phyloP scores from a whole-genome alignment of 2,329 filamentous ascomycete genomes.

The Aaosphaeria arxii region DNA sequence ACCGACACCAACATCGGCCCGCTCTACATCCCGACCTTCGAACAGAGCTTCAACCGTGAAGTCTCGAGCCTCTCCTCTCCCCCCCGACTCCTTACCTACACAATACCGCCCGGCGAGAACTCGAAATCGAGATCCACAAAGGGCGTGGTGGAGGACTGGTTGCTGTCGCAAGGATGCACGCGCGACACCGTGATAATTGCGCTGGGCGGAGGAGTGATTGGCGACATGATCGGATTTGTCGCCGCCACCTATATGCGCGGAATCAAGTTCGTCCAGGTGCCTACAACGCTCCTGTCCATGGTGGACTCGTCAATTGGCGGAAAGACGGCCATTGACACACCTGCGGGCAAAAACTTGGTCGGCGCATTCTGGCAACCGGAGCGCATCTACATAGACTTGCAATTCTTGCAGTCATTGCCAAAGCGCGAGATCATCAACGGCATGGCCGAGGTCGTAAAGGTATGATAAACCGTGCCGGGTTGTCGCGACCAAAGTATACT shows the following conservation, averaged over 20 bases:
- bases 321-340: conserved; percentile 97
- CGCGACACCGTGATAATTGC: conserved; percentile 94
- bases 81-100: conserved; percentile 78
- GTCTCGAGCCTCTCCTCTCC: conserved; percentile 42
- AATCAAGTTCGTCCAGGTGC: conserved; percentile 92
- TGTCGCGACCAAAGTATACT: not conserved
- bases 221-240: conserved; percentile 96
- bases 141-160: conserved; percentile 95
- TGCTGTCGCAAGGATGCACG: conserved; percentile 87
- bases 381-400: conserved; percentile 89
- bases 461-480: conserved; percentile 12
- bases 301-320: conserved; percentile 98
- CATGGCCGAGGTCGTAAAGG: conserved; percentile 95
- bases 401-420: conserved; percentile 86
- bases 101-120: conserved; percentile 87
- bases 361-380: conserved; percentile 96
- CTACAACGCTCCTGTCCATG: conserved; percentile 92
- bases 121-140: conserved; percentile 94
- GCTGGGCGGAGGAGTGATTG: conserved; percentile 92
- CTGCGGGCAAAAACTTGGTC: conserved; percentile 91
- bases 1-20: conserved; percentile 90
- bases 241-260: conserved; percentile 98
- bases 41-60: conserved; percentile 59
- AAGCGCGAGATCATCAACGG: conserved; percentile 95
- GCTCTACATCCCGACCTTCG: conserved; percentile 77